Evolutionary conservation across 768 basidiomycete genomes (phyloP).

Genomic region (Pleurotus eryngii): DNA sequence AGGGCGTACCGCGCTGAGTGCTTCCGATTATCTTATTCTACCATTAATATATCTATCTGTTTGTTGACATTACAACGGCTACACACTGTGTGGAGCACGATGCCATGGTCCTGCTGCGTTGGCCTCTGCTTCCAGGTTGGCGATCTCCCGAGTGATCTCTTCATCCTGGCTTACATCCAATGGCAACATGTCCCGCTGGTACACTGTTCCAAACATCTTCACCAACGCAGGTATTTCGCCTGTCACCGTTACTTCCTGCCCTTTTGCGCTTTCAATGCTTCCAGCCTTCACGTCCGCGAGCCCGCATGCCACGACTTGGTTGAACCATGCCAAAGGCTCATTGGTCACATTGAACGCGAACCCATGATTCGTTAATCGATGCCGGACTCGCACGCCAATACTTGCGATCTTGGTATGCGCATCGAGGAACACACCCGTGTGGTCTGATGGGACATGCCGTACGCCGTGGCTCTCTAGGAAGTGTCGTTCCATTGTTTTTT

Average conservation of each 20-base stretch:
- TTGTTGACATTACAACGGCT: no score
- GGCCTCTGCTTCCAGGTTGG: constrained; percentile 43
- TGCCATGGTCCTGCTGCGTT: constrained; percentile 39
- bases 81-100: background rate
- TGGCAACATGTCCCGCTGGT: constrained; percentile 44
- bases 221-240: constrained; percentile 53
- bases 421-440: constrained; percentile 89
- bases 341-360: constrained; percentile 88
- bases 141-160: constrained; percentile 46
- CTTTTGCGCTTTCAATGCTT: constrained; percentile 51
- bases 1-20: no score
- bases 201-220: constrained; percentile 41
- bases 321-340: constrained; percentile 84
- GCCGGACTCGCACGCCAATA: constrained; percentile 94
- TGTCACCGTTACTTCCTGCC: constrained; percentile 35
- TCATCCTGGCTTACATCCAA: constrained; percentile 41
- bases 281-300: constrained; percentile 79
- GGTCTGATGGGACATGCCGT: constrained; percentile 56
- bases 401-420: constrained; percentile 84
- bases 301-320: constrained; percentile 88
- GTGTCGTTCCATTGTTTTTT: constrained; percentile 65
- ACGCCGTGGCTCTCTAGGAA: constrained; percentile 61
- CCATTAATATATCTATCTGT: no score
- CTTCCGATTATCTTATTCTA: no score
- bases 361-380: constrained; percentile 92